Base-by-base conservation (phyloP, 192 early-diverging fungal genomes). In the Coemansia sp. region DNA sequence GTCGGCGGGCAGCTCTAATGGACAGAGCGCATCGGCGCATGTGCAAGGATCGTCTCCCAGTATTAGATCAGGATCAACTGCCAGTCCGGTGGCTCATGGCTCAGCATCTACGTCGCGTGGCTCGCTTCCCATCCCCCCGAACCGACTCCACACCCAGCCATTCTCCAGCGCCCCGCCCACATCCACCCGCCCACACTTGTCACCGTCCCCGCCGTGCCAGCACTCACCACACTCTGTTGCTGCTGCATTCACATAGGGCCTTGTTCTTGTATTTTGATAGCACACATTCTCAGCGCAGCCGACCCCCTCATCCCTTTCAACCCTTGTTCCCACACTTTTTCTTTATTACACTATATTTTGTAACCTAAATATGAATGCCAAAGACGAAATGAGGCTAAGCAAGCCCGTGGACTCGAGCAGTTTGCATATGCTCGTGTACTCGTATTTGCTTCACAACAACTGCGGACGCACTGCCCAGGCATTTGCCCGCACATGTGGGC, bases 391-490 rank as follows among this genome's bases (percentile, higher is more conserved):
- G 11, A 51, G 41, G 41, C 15, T 45, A 12, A 29, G 47, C 27
- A 58, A 64, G 17, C 50, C 72, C 3, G 70, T 69, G 14, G 69
- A 80, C 49, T 60, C 72, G 27, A 62, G 66, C 59, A 60, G 55
- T 15, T 58, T 80, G 22, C 77, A 80, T 54, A 50, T 75, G 48
- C 65, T 80, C 7, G 72, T 80, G 1, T 80, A 80, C 63, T 67
- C 72, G 10, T 80, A 68, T 53, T 52, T 80, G 39, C 65, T 80
- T 11, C 77, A 80, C 57, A 80, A 67, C 61, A 80, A 80, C 52
- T 75, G 66, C 47, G 77, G 72, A 1, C 65, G 72, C 25, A 71
- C 77, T 0, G 77, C 77, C 24, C 62, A 74, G 51, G 77, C 77
- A 4, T 80, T 80, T 70, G 71, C 77, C 4, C 71, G 72, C 2